phyloP scores from a whole-genome alignment of 192 early-diverging fungal genomes.

The Allomyces javanicus region DNA sequence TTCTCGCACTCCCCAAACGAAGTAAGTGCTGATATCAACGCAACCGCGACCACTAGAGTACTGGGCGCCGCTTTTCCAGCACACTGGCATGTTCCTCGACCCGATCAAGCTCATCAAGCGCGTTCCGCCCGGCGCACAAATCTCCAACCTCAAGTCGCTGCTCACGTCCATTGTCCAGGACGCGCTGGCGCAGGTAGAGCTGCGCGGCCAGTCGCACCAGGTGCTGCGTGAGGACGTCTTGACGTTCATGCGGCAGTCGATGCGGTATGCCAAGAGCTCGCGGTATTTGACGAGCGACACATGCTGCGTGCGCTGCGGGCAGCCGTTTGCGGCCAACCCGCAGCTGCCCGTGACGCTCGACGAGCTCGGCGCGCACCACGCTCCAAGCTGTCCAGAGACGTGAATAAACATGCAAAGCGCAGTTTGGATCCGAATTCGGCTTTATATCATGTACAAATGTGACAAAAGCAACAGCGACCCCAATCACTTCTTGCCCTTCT shows the following conservation, averaged over 20 bases:
- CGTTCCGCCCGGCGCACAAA: background rate
- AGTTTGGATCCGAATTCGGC: no score
- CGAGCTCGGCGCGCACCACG: no score
- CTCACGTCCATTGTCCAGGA: background rate
- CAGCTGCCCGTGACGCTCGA: no score
- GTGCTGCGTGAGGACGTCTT: background rate
- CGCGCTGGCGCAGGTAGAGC: background rate
- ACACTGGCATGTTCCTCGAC: background rate
- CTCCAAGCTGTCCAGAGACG: no score
- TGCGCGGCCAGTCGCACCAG: background rate
- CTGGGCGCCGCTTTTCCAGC: background rate
- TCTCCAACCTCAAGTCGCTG: background rate
- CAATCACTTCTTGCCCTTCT: slow-evolving; percentile 37
- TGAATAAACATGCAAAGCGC: no score
- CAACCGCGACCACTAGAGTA: background rate
- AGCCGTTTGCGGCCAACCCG: no score
- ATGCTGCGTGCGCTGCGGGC: no score
- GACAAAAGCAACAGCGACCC: background rate
- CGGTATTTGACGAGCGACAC: no score
- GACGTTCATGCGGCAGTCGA: background rate
- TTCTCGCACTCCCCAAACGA: background rate
- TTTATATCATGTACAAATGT: background rate
- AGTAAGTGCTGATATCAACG: background rate
- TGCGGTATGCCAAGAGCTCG: no score
- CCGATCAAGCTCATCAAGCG: background rate